Percentiles rank a stretch among this genome's conserved stretches.
Conservation (phyloP, 2,329 filamentous ascomycete species). For the Clarireedia homoeocarpa region DNA sequence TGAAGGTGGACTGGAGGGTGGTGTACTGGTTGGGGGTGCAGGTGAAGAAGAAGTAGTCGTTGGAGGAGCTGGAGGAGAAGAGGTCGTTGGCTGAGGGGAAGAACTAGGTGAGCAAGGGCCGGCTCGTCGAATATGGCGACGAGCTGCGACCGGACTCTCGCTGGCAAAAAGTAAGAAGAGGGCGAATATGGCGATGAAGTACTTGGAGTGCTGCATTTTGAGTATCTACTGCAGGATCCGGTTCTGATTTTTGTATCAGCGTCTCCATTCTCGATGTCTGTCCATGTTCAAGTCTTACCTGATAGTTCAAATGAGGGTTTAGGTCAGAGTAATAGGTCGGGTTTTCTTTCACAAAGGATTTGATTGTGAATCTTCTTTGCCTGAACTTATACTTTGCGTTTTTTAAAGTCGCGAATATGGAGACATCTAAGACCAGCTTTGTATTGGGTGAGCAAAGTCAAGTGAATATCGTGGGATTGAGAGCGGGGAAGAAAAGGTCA, state of each 20-base stretch:
- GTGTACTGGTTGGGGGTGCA: background rate
- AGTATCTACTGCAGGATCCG: background rate
- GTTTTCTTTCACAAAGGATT: too few species aligned
- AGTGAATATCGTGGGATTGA: too few species aligned
- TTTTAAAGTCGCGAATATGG: too few species aligned
- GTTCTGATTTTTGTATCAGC: background rate
- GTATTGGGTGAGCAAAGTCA: too few species aligned
- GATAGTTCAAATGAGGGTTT: too few species aligned
- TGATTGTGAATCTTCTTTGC: too few species aligned
- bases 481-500: too few species aligned
- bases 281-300: too few species aligned
- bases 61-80: background rate
- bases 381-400: too few species aligned
- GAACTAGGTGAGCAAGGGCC: background rate
- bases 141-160: constrained; percentile 1
- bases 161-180: constrained; percentile 1
- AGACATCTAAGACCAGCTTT: too few species aligned
- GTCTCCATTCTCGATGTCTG: background rate
- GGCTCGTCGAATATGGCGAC: background rate
- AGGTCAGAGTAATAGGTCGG: too few species aligned
- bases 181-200: background rate
- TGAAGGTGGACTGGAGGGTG: background rate
- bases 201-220: constrained; percentile 2
- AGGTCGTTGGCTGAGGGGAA: background rate
- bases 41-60: background rate